phyloP scores from a whole-genome alignment of 805 yeast species.

The Cyberlindnera veronae region DNA sequence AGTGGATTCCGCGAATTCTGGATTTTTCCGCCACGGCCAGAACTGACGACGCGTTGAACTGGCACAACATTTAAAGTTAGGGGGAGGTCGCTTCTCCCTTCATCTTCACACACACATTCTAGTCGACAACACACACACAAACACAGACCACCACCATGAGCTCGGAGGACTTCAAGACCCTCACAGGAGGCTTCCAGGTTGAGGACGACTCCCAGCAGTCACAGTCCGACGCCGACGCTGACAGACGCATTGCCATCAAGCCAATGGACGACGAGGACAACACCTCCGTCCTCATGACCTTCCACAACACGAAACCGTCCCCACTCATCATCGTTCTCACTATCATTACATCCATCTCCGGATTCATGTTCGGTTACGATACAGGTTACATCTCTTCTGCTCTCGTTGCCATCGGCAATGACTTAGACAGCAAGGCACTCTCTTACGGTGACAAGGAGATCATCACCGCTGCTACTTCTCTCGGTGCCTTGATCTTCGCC shows the following conservation, averaged over 20 bases:
- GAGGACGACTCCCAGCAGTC: conserved; percentile 6
- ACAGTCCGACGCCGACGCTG: conserved; percentile 1
- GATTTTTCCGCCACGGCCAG: too few relatives aligned
- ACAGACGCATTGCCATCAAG: conserved; percentile 20
- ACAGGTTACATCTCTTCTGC: conserved; percentile 97
- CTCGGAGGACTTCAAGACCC: conserved; percentile 14
- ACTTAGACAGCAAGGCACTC: conserved; percentile 50
- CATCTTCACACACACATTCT: not conserved
- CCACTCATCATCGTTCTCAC: conserved; percentile 65
- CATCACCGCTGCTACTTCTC: conserved; percentile 90
- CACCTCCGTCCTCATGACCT: conserved; percentile 43
- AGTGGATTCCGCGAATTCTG: too few relatives aligned
- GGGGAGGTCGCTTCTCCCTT: not conserved
- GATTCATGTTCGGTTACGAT: conserved; percentile 96
- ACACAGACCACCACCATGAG: conserved; percentile 4
- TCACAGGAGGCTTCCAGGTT: conserved; percentile 16
- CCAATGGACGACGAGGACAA: conserved; percentile 48
- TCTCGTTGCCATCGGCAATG: conserved; percentile 78
- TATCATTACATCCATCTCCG: conserved; percentile 81
- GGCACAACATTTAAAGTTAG: not conserved
- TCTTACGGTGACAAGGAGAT: conserved; percentile 81
- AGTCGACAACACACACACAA: not conserved
- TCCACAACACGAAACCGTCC: conserved; percentile 53
- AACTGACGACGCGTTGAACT: too few relatives aligned
- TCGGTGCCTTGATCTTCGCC: conserved; percentile 87